Evolutionary conservation across 257 asterid genomes (phyloP), one percentile per base, ranked within the genome.

Genomic region (Linaria vulgaris): DNA sequence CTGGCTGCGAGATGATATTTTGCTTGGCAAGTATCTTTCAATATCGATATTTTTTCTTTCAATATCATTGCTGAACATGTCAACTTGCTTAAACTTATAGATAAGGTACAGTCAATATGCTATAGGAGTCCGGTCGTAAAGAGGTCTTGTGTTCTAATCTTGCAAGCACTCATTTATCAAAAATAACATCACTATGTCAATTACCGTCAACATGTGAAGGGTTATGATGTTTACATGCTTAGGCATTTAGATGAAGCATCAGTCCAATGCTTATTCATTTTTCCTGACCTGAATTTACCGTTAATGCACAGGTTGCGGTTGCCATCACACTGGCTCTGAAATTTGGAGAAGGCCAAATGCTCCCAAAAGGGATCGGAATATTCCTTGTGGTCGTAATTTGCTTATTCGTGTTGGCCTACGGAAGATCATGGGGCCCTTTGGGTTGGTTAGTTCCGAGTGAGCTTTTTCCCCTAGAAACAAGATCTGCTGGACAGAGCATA

Each of bases 361-460:
- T 90, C 6, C 76, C 95, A 0, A 83, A 68, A 68, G 84, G 80
- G 12, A 58, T 77, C 1, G 71, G 92, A 0, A 19, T 61, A 12
- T 82, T 84, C 31, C 87, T 88, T 0, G 90, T 88, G 63, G 9
- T 80, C 1, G 80, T 82, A 72, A 82, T 88, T 20, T 88, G 81
- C 76, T 1, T 84, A 43, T 88, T 82, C 13, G 95, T 88, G 11
- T 48, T 86, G 44, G 96, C 85, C 0, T 88, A 74, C 4, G 95
- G 96, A 43, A 72, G 95, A 56, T 88, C 95, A 0, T 88, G 95
- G 95, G 96, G 96, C 11, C 96, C 96, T 1, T 21, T 86, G 34
- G 95, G 96, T 3, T 89, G 97, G 97, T 67, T 89, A 43, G 95
- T 89, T 13, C 95, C 97, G 6, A 89, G 95, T 23, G 97, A 89